Base-by-base conservation (phyloP, 441 rosid species). In the Pelargonium citronellum region DNA sequence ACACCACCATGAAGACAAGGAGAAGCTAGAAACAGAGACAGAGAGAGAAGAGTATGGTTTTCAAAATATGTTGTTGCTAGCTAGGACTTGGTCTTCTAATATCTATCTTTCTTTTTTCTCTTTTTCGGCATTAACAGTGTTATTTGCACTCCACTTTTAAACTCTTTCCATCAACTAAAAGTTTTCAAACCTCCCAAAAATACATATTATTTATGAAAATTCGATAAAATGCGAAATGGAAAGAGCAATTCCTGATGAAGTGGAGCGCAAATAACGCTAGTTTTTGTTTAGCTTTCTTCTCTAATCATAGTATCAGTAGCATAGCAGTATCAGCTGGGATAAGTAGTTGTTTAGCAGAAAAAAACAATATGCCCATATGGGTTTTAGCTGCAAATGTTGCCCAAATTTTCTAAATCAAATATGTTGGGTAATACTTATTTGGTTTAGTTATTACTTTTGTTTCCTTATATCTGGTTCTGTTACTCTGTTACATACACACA, bases 121-220 rank as follows among this genome's bases (percentile, higher is more conserved):
- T 67, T 64, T 67, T 44, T 58, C 16, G 17, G 12, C 69, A 37
- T 41, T 63, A 80, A 79, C 80, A 82, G 92, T 80, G 90, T 91
- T 88, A 87, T 80, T 78, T 75, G 83, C 79, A 87, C 91, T 86
- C 89, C 95, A 82, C 74, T 75, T 78, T 80, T 71, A 30, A 34
- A 61, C 3, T 24, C 72, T 69, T 58, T 47, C 39, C 20, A 41
- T 8, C 8, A 37, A 37, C 41, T 37, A 37, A 37, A 37, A 37
- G 41, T 37, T 37, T 37, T 0, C 17, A 15, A 47, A 62, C 55
- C 6, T 17, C 62, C 62, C 17, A 51, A 16, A 5, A 58, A 20
- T 22, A 61, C 43, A 5, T 51, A 1, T 8, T 44, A 44, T 1
- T 44, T 44, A 9, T 8, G 49, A 44, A 44, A 44, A 9, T 44